Evolutionary conservation across 805 yeast genomes (phyloP), one percentile per base, ranked within the genome.

Genomic region (Saccharomyces paradoxus): DNA sequence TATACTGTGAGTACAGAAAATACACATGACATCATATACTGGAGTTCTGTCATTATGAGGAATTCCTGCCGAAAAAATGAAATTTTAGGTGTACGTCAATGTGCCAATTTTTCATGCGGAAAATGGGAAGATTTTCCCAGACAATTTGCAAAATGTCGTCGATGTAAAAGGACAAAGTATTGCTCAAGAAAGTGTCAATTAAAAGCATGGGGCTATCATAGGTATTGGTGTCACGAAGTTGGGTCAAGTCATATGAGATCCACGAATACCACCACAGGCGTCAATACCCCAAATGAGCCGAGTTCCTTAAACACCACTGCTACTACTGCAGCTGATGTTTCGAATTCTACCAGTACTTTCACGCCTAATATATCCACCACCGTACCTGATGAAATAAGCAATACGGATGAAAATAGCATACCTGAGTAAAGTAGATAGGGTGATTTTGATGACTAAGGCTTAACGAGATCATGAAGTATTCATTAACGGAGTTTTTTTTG

Each of bases 41-140:
- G 99, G 99, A 89, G 97, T 2, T 94, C 96, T 3, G 96, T 92
- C n/a, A 89, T 91, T 44, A 94, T 94, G 91, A 78, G 98, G 53
- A 94, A 94, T 69, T 90, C 96, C 0, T 92, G 97, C 67, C 80
- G 97, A 55, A 84, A 91, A 64, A 94, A 92, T 68, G 97, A 91
- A 65, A 69, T 78, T 47, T 79, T 86, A 17, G 97, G 97, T 1
- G 86, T 92, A 30, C 79, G 98, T 52, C 98, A 94, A 71, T 92
- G 99, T 71, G 97, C 97, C 0, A 86, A 85, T 67, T 87, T 90
- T 61, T 86, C 83, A 28, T 92, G 99, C 72, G 97, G 97, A 10
- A 84, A 80, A 66, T 92, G 98, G 98, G 99, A 92, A 70, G 81
- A 80, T 49, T 83, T 74, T 58, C 96, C 97, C 7, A 80, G 95